phyloP scores from a whole-genome alignment of 2,329 filamentous ascomycete genomes.

The Dactylellina drechsleri region DNA sequence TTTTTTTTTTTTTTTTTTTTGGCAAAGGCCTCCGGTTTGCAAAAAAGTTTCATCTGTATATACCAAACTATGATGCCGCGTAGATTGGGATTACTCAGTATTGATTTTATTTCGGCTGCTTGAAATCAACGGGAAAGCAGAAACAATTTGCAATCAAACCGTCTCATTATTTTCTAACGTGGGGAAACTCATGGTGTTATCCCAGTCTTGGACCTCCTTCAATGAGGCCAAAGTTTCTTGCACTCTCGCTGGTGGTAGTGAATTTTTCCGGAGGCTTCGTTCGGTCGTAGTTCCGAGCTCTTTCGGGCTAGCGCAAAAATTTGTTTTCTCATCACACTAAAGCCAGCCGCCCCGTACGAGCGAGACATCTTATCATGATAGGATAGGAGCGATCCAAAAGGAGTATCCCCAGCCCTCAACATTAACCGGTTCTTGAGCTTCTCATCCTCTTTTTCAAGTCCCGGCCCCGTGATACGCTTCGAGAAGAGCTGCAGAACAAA shows the following conservation, averaged over 20 bases:
- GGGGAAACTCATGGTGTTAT: not conserved
- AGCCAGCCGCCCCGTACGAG: constrained; percentile 42
- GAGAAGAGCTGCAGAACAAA: constrained; percentile 46
- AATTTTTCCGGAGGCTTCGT: constrained; percentile 52
- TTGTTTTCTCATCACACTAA: constrained; percentile 52
- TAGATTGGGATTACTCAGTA: too few species aligned
- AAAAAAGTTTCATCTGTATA: constrained; percentile 29
- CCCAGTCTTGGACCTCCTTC: not conserved
- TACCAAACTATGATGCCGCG: not conserved
- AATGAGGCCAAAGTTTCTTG: constrained; percentile 23
- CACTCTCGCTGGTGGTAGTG: constrained; percentile 48
- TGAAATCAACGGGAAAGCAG: not conserved
- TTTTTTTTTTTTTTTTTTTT: not conserved
- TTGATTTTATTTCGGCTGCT: too few species aligned
- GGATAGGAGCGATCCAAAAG: constrained; percentile 34
- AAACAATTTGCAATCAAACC: constrained; percentile 15
- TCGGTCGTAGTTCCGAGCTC: constrained; percentile 43
- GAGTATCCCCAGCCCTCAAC: constrained; percentile 38
- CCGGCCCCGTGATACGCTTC: constrained; percentile 50
- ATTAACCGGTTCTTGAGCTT: constrained; percentile 39
- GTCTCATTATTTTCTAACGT: not conserved
- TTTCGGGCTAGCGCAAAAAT: constrained; percentile 47
- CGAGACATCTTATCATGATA: constrained; percentile 55
- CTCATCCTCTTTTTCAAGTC: constrained; percentile 5
- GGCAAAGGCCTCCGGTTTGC: constrained; percentile 11